phyloP scores from a whole-genome alignment of 305 asterid species.

The Euphrasia arctica region DNA sequence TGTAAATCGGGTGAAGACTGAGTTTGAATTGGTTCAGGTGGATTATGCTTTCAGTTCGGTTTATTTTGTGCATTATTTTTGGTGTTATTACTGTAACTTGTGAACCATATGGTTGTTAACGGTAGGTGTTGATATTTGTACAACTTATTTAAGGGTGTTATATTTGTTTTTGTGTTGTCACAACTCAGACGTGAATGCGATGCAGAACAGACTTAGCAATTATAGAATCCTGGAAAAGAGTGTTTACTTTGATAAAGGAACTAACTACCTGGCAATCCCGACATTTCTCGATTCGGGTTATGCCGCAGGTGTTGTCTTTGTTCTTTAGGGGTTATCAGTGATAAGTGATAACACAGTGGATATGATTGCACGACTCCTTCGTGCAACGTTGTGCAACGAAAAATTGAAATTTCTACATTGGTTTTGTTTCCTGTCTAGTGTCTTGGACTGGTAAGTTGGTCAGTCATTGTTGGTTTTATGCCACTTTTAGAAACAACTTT shows the following conservation, averaged over 20 bases:
- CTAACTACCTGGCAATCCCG: constrained; percentile 10
- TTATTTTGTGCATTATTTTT: constrained; percentile 4
- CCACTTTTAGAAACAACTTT: constrained; percentile 7
- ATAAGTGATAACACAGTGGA: not conserved
- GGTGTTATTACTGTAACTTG: not conserved
- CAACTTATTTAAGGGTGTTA: not conserved
- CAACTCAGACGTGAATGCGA: constrained; percentile 15
- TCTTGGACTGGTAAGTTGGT: constrained; percentile 16
- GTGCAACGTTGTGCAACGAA: constrained; percentile 11
- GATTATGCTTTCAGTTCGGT: constrained; percentile 6
- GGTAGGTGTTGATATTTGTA: not conserved
- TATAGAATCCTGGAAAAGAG: not conserved
- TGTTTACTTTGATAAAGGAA: constrained; percentile 5
- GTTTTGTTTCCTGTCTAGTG: not conserved
- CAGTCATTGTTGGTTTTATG: not conserved
- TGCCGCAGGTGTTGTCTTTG: constrained; percentile 4
- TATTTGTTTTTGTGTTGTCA: not conserved
- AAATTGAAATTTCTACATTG: constrained; percentile 9
- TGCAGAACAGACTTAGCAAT: not conserved
- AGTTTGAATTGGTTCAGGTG: constrained; percentile 7
- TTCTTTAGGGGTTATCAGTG: not conserved
- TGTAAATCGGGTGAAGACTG: not conserved
- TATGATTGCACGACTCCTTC: constrained; percentile 3
- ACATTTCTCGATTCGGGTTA: not conserved
- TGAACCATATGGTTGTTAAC: constrained; percentile 10